A percentile compares a stretch with the other conserved stretches of the same genome.
Conservation (phyloP, 257 asterid genomes). For the Salvia miltiorrhiza region DNA sequence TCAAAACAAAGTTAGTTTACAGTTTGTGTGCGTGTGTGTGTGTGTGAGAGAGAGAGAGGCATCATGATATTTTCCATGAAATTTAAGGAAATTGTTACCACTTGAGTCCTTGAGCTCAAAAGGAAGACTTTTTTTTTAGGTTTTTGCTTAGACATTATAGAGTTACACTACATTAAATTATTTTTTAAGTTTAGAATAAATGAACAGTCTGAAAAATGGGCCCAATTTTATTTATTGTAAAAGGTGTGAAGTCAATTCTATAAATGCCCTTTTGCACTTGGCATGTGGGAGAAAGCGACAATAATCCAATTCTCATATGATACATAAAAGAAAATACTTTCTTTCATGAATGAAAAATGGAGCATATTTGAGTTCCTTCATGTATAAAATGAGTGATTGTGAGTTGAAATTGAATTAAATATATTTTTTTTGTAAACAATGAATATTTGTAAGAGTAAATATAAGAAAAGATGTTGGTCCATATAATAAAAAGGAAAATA, state of each 20-base stretch:
- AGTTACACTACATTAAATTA: no score
- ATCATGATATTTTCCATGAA: not conserved
- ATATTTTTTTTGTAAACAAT: no score
- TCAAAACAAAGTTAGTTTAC: no score
- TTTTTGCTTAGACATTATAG: not conserved
- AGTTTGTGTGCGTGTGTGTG: not conserved
- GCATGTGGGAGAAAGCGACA: slow-evolving; percentile 24
- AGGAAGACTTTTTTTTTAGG: not conserved
- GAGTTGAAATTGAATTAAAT: no score
- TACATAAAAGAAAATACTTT: slow-evolving; percentile 15
- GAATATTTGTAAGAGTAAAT: no score
- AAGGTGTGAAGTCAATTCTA: slow-evolving; percentile 15
- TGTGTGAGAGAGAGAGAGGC: not conserved
- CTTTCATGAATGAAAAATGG: no score
- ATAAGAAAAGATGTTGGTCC: no score
- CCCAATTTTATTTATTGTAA: slow-evolving; percentile 12
- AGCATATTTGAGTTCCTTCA: no score
- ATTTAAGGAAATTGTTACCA: not conserved
- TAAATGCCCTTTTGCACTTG: slow-evolving; percentile 21
- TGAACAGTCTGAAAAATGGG: not conserved
- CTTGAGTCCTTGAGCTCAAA: not conserved
- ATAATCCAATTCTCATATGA: slow-evolving; percentile 17
- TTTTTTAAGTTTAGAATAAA: slow-evolving; percentile 1
- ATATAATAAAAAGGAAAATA: no score
- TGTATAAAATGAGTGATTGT: no score